phyloP scores from a whole-genome alignment of 306 rosid genomes.

The Glycine latifolia region DNA sequence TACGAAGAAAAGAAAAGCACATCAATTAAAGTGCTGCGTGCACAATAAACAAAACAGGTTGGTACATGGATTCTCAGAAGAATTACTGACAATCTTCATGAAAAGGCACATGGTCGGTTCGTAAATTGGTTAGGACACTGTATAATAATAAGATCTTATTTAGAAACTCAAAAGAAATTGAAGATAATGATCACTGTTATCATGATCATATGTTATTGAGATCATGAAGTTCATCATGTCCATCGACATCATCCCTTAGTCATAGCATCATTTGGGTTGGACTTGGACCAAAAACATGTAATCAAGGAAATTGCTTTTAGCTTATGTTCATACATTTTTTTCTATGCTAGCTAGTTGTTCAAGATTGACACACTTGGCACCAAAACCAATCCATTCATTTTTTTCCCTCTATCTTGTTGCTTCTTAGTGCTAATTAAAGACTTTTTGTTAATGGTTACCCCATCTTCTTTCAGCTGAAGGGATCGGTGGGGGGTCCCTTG shows the following conservation, averaged over 20 bases:
- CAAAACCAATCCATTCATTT: not conserved
- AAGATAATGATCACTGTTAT: conserved; percentile 45
- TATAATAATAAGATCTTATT: conserved; percentile 48
- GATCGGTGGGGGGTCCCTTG: conserved; percentile 42
- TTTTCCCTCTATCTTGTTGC: not conserved
- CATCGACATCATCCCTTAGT: conserved; percentile 39
- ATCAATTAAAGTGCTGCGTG: conserved; percentile 48
- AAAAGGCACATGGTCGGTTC: conserved; percentile 47
- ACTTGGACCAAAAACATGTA: conserved; percentile 23
- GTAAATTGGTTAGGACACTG: conserved; percentile 38
- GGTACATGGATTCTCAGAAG: conserved; percentile 36
- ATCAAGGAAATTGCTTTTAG: conserved; percentile 33
- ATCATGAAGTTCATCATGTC: conserved; percentile 52
- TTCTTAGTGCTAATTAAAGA: not conserved
- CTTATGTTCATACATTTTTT: not conserved
- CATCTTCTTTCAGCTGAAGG: conserved; percentile 34
- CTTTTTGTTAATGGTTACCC: conserved; percentile 12
- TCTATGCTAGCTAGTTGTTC: conserved; percentile 5
- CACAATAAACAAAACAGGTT: conserved; percentile 37
- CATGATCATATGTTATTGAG: conserved; percentile 52
- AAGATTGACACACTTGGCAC: conserved; percentile 23
- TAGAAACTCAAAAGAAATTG: conserved; percentile 47
- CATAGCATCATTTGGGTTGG: conserved; percentile 50
- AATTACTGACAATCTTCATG: conserved; percentile 45
- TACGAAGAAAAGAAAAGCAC: conserved; percentile 23